Percentiles rank a stretch among this genome's conserved stretches.
Conservation (phyloP, 805 yeast genomes). For the Dipodascopsis uninucleata region DNA sequence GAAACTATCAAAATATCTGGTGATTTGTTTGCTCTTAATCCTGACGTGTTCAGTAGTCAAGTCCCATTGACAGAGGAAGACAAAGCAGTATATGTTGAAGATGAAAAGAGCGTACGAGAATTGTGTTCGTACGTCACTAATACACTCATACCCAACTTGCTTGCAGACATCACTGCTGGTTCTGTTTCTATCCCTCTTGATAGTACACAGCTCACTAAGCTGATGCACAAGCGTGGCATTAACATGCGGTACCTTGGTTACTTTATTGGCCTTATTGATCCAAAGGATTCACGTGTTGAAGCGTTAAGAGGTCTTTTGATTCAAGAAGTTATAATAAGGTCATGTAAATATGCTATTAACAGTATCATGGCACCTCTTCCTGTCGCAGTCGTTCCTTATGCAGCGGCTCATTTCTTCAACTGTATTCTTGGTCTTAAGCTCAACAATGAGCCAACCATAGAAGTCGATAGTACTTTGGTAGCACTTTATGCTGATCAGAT, state of each 20-base stretch:
- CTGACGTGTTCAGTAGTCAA: conserved; percentile 62
- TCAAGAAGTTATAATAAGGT: conserved; percentile 76
- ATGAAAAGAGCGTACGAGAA: conserved; percentile 62
- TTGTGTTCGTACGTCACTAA: conserved; percentile 61
- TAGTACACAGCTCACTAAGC: conserved; percentile 66
- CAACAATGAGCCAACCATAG: conserved; percentile 42
- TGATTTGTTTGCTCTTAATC: conserved; percentile 58
- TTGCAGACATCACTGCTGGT: conserved; percentile 52
- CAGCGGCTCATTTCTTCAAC: conserved; percentile 70
- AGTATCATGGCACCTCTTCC: conserved; percentile 47
- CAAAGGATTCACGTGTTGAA: conserved; percentile 37
- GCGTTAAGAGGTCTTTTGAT: conserved; percentile 43
- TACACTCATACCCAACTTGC: conserved; percentile 58
- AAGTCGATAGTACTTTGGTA: conserved; percentile 35
- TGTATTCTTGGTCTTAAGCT: conserved; percentile 55
- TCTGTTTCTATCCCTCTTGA: conserved; percentile 64
- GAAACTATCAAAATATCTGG: conserved; percentile 18
- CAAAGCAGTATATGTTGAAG: conserved; percentile 43
- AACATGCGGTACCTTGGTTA: conserved; percentile 83
- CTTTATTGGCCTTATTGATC: conserved; percentile 4
- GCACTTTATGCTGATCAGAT: conserved; percentile 41
- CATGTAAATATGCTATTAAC: conserved; percentile 70
- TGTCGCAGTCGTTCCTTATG: conserved; percentile 50
- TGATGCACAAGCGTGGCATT: conserved; percentile 77
- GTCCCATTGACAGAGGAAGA: conserved; percentile 39